Percentiles rank a stretch among this genome's conserved stretches.
Evolutionary conservation across 1,139 yeast genomes (phyloP).

Genomic region (Zygosaccharomyces pseudobailii): DNA sequence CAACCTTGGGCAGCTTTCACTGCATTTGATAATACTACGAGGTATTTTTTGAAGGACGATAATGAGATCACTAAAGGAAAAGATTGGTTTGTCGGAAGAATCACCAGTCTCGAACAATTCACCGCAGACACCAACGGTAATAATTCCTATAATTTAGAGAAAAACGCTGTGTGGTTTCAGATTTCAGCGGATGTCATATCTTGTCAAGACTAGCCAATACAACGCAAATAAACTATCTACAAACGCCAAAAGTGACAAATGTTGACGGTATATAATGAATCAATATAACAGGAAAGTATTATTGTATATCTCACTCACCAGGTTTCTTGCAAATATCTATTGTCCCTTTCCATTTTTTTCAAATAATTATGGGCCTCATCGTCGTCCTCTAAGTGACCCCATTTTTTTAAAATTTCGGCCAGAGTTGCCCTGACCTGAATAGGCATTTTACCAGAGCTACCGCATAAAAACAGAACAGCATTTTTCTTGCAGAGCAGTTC

Average conservation of each 20-base stretch:
- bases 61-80: slow-evolving; percentile 19
- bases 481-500: slow-evolving; percentile 48
- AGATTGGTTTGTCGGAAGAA: slow-evolving; percentile 34
- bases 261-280: background rate
- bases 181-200: slow-evolving; percentile 25
- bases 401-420: slow-evolving; percentile 50
- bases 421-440: slow-evolving; percentile 77
- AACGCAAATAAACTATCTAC: background rate
- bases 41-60: slow-evolving; percentile 28
- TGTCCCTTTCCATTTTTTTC: slow-evolving; percentile 55
- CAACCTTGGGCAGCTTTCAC: slow-evolving; percentile 35
- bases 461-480: slow-evolving; percentile 75
- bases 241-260: background rate
- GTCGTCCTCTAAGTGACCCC: slow-evolving; percentile 37
- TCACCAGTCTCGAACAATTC: slow-evolving; percentile 21
- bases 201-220: slow-evolving; percentile 1
- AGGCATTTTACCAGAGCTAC: slow-evolving; percentile 95
- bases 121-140: slow-evolving; percentile 15
- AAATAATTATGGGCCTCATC: slow-evolving; percentile 50
- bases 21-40: slow-evolving; percentile 27
- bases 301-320: slow-evolving; percentile 49
- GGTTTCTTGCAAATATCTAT: slow-evolving; percentile 83
- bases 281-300: background rate
- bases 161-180: slow-evolving; percentile 29
- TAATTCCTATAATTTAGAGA: slow-evolving; percentile 27